phyloP scores from a whole-genome alignment of 805 yeast genomes.

The Teunomyces aglyptinius region DNA sequence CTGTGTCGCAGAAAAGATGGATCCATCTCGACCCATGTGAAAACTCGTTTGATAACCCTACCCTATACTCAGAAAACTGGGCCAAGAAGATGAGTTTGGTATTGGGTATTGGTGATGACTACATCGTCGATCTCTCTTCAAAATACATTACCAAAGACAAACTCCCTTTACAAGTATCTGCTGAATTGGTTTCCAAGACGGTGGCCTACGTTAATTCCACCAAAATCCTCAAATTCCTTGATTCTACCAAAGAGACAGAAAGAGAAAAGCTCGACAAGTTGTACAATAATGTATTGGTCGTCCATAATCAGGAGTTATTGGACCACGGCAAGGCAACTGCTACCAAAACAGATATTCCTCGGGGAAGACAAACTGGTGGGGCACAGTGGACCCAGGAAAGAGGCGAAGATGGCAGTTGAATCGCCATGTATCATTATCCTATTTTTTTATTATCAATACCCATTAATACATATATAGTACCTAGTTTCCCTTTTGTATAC shows the following conservation, averaged over 20 bases:
- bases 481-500: constrained; percentile 32
- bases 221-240: constrained; percentile 14
- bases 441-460: background rate
- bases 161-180: constrained; percentile 42
- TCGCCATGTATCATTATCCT: background rate
- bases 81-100: constrained; percentile 91
- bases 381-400: constrained; percentile 72
- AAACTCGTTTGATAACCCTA: constrained; percentile 78
- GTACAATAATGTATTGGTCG: constrained; percentile 32
- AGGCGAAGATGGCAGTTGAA: constrained; percentile 65
- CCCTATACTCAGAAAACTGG: constrained; percentile 80
- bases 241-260: constrained; percentile 15
- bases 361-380: constrained; percentile 74
- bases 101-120: constrained; percentile 62
- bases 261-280: constrained; percentile 19
- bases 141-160: constrained; percentile 55
- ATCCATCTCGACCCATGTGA: constrained; percentile 90
- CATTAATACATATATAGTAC: background rate
- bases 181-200: constrained; percentile 33
- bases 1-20: constrained; percentile 63
- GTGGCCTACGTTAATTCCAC: constrained; percentile 36
- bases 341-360: constrained; percentile 18
- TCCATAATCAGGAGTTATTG: constrained; percentile 34
- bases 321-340: constrained; percentile 14
- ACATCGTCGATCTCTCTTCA: constrained; percentile 65